phyloP scores from a whole-genome alignment of 2,329 filamentous ascomycete species.

The Cladosporium sp. region DNA sequence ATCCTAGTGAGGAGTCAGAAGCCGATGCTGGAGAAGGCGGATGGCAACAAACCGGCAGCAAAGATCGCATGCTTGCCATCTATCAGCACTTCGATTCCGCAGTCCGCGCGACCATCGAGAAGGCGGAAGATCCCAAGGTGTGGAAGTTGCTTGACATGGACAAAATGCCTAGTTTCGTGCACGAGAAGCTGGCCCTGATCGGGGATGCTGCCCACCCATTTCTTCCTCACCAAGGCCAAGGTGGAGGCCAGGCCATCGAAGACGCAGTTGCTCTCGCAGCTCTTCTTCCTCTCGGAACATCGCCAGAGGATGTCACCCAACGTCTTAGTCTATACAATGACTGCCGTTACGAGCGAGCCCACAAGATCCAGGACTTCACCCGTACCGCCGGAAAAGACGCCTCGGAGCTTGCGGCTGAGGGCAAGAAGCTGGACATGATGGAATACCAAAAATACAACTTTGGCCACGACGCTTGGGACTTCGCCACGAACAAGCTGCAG shows the following conservation, averaged over 20 bases:
- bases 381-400: constrained; percentile 43
- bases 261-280: constrained; percentile 56
- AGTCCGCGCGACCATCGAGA: constrained; percentile 32
- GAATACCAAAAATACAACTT: constrained; percentile 25
- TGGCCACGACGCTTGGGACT: constrained; percentile 33
- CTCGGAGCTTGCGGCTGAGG: constrained; percentile 6
- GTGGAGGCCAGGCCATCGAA: constrained; percentile 59
- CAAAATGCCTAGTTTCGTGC: constrained; percentile 49
- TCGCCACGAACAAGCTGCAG: constrained; percentile 46
- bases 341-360: constrained; percentile 52
- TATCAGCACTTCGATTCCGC: constrained; percentile 34
- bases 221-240: constrained; percentile 57
- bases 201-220: constrained; percentile 67
- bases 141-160: constrained; percentile 61
- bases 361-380: constrained; percentile 53
- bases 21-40: constrained; percentile 17
- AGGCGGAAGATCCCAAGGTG: constrained; percentile 35
- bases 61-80: constrained; percentile 35
- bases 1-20: constrained; percentile 31
- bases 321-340: constrained; percentile 53
- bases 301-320: constrained; percentile 43
- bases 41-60: constrained; percentile 34
- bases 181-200: constrained; percentile 50
- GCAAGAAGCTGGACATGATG: constrained; percentile 23
- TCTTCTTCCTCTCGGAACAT: constrained; percentile 46